Base-by-base conservation (phyloP, 2,329 filamentous ascomycete species). In the Colletotrichum sp. region DNA sequence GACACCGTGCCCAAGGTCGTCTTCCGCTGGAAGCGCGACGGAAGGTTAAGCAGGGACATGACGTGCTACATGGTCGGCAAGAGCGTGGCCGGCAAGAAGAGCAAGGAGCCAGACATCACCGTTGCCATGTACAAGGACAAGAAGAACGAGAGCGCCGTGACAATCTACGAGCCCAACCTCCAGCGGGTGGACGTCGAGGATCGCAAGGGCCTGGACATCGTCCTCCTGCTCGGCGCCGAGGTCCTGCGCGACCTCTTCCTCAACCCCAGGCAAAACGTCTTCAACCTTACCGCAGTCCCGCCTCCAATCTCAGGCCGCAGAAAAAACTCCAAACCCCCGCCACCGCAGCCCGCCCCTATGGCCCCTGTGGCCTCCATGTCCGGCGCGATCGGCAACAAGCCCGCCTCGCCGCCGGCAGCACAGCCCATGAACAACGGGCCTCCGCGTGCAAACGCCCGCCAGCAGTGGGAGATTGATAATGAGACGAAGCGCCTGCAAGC, bases 71-170 rank as follows among this genome's bases (percentile, higher is more conserved):
- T 98, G 86, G 94, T 93, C 0, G 96, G 96, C 18, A 95, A 93
- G 83, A 94, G 92, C 15, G 91, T 94, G 0, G 91, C 91, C 34
- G 92, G 91, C 26, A 95, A 93, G 85, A 95, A 95, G 88, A 94
- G 90, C 87, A 96, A 95, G 83, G 97, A 99, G 83, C 96, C 97
- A 0, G 97, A 99, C 85, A 99, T 99, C 79, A 96, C 96, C 0
- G 90, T 99, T n/a, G 96, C 95, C 4, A 90, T 99, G 80, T 98
- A 96, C 88, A 93, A 94, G 79, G 90, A 91, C 21, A 88, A 93
- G 30, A 93, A 92, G 79, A 86, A 88, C 64, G 95, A 96, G 80
- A 87, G 86, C 44, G 82, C 84, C 34, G 85, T 99, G 75, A 98
- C 96, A 3, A 90, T 99, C 57, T 98, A 99, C 87, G 95, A 99